A percentile compares a stretch with the other conserved stretches of the same genome.
phyloP scores from a whole-genome alignment of 345 rosid genomes.

The Melaleuca alternifolia region DNA sequence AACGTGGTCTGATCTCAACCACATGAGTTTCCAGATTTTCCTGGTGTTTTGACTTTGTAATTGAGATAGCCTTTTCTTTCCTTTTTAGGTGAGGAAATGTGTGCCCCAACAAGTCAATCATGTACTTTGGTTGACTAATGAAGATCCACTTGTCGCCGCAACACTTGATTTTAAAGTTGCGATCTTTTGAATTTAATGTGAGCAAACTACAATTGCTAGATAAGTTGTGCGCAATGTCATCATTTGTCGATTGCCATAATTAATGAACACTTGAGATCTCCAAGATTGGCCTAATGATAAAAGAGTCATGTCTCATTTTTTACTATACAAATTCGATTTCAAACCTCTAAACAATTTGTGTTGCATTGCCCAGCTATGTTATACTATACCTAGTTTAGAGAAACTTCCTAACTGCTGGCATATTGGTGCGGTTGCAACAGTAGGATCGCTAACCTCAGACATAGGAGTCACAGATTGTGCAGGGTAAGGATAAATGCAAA shows the following conservation, averaged over 20 bases:
- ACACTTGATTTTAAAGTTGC: not conserved
- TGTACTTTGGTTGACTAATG: not conserved
- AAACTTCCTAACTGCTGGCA: not conserved
- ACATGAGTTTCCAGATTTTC: not conserved
- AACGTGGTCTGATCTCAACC: not conserved
- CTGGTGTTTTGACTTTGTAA: not conserved
- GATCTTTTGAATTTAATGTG: not conserved
- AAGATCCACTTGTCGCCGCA: not conserved
- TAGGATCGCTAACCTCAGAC: not conserved
- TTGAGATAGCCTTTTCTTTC: not conserved
- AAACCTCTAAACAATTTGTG: not conserved
- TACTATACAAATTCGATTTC: accelerated
- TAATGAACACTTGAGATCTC: not conserved
- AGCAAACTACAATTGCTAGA: not conserved
- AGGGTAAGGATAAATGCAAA: not conserved
- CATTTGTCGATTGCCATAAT: not conserved
- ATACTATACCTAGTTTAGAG: not conserved
- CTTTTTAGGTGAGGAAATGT: not conserved
- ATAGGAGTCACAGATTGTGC: not conserved
- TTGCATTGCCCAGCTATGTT: not conserved
- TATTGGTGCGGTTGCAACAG: not conserved
- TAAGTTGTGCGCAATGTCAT: not conserved
- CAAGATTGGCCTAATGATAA: not conserved
- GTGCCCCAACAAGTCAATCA: not conserved
- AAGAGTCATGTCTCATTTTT: not conserved